These are phyloP conservation scores for Colletotrichum sp. DNA, from an alignment of 2,329 filamentous ascomycete species.

Conservation along the genomic window DNA sequence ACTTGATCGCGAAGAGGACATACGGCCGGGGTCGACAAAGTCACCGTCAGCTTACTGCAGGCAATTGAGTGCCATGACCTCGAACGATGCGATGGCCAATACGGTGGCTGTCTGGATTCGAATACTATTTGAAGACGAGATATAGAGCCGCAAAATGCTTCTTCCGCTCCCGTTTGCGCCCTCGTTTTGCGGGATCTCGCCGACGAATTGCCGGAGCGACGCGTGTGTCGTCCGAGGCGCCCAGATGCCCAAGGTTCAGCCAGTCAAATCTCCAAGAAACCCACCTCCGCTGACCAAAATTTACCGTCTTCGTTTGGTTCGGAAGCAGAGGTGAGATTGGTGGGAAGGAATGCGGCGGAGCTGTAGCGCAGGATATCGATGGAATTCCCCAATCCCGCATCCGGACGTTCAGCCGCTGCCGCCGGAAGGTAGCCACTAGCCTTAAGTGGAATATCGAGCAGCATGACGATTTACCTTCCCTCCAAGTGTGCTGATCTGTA, in stretches of 20 bases:
- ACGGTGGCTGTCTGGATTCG: background rate
- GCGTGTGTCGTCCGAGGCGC: background rate
- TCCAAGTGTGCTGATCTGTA: background rate
- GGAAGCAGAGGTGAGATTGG: background rate
- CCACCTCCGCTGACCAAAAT: background rate
- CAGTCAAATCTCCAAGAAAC: background rate
- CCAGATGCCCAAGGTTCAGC: background rate
- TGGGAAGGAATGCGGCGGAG: background rate
- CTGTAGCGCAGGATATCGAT: background rate
- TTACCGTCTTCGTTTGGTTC: background rate
- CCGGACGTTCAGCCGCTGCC: slow-evolving; percentile 1
- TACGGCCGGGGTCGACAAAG: background rate
- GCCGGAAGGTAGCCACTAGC: background rate
- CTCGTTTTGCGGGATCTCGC: background rate
- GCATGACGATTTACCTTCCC: background rate
- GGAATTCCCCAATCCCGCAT: background rate
- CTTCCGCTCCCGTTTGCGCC: background rate
- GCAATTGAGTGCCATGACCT: background rate
- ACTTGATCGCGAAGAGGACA: background rate
- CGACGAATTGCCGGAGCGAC: background rate
- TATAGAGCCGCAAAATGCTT: background rate
- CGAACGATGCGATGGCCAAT: background rate
- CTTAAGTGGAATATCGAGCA: background rate
- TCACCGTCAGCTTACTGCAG: background rate
- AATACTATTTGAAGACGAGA: background rate